Percentiles rank a stretch among this genome's conserved stretches.
Conservation (phyloP, 192 early-diverging fungal genomes). For the Coemansia sp. region DNA sequence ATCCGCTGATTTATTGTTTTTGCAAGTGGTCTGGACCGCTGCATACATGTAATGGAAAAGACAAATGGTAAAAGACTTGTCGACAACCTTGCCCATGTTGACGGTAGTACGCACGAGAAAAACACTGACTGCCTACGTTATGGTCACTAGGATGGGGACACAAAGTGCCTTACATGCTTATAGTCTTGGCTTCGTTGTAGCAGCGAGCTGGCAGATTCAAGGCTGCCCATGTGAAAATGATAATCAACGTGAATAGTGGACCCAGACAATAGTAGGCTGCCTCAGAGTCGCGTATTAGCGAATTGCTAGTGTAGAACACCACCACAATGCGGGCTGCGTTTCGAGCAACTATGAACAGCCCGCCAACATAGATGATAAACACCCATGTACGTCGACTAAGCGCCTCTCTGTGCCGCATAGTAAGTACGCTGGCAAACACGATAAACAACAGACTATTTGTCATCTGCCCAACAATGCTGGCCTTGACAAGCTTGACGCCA, state of each 20-base stretch:
- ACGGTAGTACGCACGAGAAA: not conserved
- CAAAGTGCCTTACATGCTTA: not conserved
- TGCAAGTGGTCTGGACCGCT: not conserved
- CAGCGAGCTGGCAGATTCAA: conserved; percentile 14
- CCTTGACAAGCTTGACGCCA: conserved; percentile 8
- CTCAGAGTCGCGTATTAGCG: conserved; percentile 2
- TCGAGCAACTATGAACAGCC: conserved; percentile 4
- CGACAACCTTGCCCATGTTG: not conserved
- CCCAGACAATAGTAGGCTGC: conserved; percentile 18
- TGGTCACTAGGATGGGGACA: not conserved
- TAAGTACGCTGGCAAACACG: not conserved
- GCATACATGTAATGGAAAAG: not conserved
- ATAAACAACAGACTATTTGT: conserved; percentile 2
- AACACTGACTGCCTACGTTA: not conserved
- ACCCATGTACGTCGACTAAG: not conserved
- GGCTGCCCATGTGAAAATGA: conserved; percentile 11
- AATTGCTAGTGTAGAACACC: conserved; percentile 6
- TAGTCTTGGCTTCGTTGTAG: not conserved
- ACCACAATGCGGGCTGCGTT: not conserved
- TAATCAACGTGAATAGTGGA: conserved; percentile 4
- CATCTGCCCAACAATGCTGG: conserved; percentile 13
- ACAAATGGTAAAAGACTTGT: not conserved
- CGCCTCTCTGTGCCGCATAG: conserved; percentile 5
- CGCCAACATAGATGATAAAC: conserved; percentile 3
- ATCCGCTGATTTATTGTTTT: not conserved